A percentile compares a stretch with the other conserved stretches of the same genome.
Evolutionary conservation across 2,329 filamentous ascomycete genomes (phyloP).

Genomic region (Chrysosporium queenslandicum): DNA sequence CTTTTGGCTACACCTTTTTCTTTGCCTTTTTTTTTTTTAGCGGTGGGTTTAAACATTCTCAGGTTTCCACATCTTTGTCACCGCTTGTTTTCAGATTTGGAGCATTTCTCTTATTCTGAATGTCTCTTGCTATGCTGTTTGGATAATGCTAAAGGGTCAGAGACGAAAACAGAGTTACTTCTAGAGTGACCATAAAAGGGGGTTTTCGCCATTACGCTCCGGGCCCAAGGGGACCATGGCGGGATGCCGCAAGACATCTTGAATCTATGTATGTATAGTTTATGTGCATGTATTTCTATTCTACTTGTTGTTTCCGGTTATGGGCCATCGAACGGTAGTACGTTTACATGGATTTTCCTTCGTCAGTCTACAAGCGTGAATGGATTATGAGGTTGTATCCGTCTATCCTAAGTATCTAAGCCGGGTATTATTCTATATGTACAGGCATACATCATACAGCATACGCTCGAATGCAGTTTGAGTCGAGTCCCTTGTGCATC

Average conservation of each 20-base stretch:
- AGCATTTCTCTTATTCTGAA: background rate
- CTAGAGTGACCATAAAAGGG: background rate
- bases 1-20: background rate
- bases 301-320: background rate
- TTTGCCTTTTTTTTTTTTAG: no score
- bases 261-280: conserved; percentile 4
- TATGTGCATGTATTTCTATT: conserved; percentile 1
- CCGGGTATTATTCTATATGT: background rate
- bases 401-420: background rate
- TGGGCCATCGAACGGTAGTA: background rate
- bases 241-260: background rate
- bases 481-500: background rate
- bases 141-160: background rate
- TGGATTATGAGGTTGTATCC: no score
- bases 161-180: background rate
- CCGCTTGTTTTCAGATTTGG: background rate
- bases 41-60: background rate
- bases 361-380: no score
- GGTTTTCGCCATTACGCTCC: background rate
- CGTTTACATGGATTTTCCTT: no score
- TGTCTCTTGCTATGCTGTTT: background rate
- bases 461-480: background rate
- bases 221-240: background rate
- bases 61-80: conserved; percentile 5
- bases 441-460: background rate